phyloP scores from a whole-genome alignment of 129 eudicot genomes.

The Chrysanthemum lavandulifolium region DNA sequence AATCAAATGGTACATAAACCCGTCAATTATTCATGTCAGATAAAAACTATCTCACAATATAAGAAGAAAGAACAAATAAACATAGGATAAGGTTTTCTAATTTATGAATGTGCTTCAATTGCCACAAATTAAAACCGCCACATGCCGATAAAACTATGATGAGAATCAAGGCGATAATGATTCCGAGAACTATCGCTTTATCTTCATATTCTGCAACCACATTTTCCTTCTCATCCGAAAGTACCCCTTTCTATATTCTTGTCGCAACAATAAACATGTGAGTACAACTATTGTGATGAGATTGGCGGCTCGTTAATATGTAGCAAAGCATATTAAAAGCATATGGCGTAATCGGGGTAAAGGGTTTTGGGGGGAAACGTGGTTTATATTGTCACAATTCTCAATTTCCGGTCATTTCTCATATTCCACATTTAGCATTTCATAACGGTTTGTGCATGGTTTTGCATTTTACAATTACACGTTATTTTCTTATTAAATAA shows the following conservation, averaged over 20 bases:
- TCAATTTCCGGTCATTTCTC: too few relatives aligned
- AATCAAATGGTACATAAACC: constrained; percentile 12
- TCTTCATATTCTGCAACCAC: constrained; percentile 97
- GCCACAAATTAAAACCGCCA: constrained; percentile 66
- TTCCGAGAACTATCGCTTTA: constrained; percentile 74
- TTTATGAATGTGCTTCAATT: constrained; percentile 21
- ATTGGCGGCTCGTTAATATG: too few relatives aligned
- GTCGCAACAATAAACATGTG: constrained; percentile 26
- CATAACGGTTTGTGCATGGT: too few relatives aligned
- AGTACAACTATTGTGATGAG: too few relatives aligned
- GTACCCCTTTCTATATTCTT: constrained; percentile 81
- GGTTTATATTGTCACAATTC: too few relatives aligned
- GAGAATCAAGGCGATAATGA: constrained; percentile 76
- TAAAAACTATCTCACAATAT: constrained; percentile 27
- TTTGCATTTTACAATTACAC: too few relatives aligned
- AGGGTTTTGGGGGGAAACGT: too few relatives aligned
- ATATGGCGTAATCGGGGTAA: too few relatives aligned
- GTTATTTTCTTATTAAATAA: too few relatives aligned
- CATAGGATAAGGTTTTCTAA: constrained; percentile 13
- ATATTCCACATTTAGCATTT: too few relatives aligned
- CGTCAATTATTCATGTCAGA: constrained; percentile 29
- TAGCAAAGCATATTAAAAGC: too few relatives aligned
- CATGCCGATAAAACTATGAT: constrained; percentile 68
- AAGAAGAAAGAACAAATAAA: constrained; percentile 17
- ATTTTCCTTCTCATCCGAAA: constrained; percentile 84